Conservation (phyloP, 2,329 filamentous ascomycete species). For the Phialemoniopsis sp. region DNA sequence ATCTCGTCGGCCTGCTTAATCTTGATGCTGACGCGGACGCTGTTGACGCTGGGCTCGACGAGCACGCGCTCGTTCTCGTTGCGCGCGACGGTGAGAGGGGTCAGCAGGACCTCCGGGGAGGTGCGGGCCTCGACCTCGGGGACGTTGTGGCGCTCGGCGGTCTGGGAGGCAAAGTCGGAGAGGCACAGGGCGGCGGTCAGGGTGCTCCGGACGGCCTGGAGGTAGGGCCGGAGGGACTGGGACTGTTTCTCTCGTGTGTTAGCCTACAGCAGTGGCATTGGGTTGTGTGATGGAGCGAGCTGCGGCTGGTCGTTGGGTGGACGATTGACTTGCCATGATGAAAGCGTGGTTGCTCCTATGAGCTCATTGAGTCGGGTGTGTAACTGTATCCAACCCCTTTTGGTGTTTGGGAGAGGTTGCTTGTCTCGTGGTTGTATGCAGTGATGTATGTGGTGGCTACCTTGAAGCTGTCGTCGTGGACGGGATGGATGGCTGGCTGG, state of each 20-base stretch:
- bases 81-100: constrained; percentile 82
- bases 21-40: constrained; percentile 93
- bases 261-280: constrained; percentile 8
- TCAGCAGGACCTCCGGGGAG: constrained; percentile 90
- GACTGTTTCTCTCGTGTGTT: constrained; percentile 51
- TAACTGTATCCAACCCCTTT: no score
- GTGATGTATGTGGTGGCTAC: no score
- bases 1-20: constrained; percentile 99
- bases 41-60: constrained; percentile 96
- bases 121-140: constrained; percentile 92
- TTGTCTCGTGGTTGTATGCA: no score
- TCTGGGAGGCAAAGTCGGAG: constrained; percentile 96
- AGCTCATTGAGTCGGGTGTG: no score
- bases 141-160: constrained; percentile 94
- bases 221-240: constrained; percentile 94
- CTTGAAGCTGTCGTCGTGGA: no score
- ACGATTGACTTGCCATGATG: no score
- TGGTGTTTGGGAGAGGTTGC: no score
- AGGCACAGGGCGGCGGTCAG: constrained; percentile 90
- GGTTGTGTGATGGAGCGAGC: neutral
- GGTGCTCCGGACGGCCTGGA: constrained; percentile 92
- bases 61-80: constrained; percentile 97
- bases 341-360: no score
- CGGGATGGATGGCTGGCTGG: no score
- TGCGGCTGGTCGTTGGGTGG: no score